phyloP scores from a whole-genome alignment of 2,329 filamentous ascomycete species.

The Madurella fahalii region DNA sequence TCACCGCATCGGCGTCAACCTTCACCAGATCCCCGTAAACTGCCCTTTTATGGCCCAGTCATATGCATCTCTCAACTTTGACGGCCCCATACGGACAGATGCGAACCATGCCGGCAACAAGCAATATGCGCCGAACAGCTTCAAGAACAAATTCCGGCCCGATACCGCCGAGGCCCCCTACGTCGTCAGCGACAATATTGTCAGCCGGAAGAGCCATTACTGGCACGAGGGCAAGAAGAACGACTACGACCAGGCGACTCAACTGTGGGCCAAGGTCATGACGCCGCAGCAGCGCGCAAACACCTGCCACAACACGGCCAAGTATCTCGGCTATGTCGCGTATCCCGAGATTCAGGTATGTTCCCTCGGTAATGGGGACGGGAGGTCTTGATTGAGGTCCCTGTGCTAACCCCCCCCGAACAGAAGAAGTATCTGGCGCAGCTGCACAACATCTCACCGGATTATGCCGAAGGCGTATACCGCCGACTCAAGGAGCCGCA shows the following conservation, averaged over 20 bases:
- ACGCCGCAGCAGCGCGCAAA: conserved; percentile 39
- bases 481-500: conserved; percentile 39
- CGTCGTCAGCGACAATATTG: conserved; percentile 44
- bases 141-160: conserved; percentile 47
- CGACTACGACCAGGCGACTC: conserved; percentile 49
- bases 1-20: conserved; percentile 49
- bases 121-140: conserved; percentile 50
- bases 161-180: conserved; percentile 49
- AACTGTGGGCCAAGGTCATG: conserved; percentile 49
- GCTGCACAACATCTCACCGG: conserved; percentile 44
- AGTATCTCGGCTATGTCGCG: conserved; percentile 41
- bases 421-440: conserved; percentile 48
- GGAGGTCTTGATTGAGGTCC: neutral
- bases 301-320: conserved; percentile 46
- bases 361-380: neutral
- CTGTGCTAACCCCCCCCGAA: neutral
- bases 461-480: conserved; percentile 45
- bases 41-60: conserved; percentile 27
- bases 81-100: conserved; percentile 17
- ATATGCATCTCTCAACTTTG: conserved; percentile 18
- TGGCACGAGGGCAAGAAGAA: conserved; percentile 50
- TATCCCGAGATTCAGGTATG: conserved; percentile 39
- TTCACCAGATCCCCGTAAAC: conserved; percentile 45
- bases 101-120: conserved; percentile 39
- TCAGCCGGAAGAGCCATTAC: conserved; percentile 50